These are phyloP conservation scores for Cymbopogon citratus DNA, from an alignment of 176 grass and related monocot species.

Conservation along the genomic window DNA sequence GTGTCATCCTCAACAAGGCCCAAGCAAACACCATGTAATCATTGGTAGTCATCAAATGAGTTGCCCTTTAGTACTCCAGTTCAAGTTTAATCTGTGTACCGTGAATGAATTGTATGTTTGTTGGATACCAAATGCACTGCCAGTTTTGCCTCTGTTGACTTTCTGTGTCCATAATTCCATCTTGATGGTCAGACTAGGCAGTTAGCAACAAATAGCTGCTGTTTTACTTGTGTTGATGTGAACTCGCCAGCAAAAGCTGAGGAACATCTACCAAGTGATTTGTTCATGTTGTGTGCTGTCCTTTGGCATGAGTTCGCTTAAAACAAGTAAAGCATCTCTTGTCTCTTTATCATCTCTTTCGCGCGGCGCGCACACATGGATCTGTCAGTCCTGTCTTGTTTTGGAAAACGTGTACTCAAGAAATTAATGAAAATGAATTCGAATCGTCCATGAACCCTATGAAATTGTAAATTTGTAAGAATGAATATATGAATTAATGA, in stretches of 20 bases:
- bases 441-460: background rate
- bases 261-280: no score
- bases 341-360: no score
- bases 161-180: conserved; percentile 8
- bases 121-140: conserved; percentile 12
- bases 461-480: no score
- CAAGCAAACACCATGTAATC: conserved; percentile 22
- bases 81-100: background rate
- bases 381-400: background rate
- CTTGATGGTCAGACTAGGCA: background rate
- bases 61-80: background rate
- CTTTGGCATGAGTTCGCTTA: no score
- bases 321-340: no score
- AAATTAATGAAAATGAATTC: no score
- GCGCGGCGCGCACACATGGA: no score
- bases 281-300: no score
- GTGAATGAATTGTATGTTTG: conserved; percentile 31
- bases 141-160: conserved; percentile 25
- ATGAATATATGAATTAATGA: no score
- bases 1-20: conserved; percentile 65
- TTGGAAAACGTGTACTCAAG: no score
- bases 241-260: background rate
- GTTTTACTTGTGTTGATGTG: background rate
- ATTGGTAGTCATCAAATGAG: background rate
- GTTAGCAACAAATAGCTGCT: background rate